Percentiles rank a stretch among this genome's conserved stretches.
Conservation (phyloP, 768 basidiomycete genomes). For the Lentinula lateritia region DNA sequence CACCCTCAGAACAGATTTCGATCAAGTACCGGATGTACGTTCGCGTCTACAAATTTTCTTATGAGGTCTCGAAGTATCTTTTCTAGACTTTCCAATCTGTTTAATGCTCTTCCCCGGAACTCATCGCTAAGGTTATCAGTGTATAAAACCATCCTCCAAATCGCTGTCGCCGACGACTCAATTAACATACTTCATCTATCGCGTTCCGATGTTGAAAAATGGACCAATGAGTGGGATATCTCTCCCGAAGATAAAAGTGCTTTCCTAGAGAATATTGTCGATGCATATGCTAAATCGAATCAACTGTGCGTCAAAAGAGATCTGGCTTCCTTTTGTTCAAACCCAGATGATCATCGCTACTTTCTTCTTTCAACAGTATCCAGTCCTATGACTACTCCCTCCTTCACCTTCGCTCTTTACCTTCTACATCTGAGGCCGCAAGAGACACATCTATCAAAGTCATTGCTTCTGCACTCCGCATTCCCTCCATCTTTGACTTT, state of each 20-base stretch:
- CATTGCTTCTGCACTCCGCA: constrained; percentile 59
- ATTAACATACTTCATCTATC: constrained; percentile 57
- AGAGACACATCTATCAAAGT: constrained; percentile 51
- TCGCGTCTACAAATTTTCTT: constrained; percentile 9
- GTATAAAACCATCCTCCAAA: constrained; percentile 54
- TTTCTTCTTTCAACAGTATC: constrained; percentile 30
- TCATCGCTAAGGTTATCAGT: constrained; percentile 62
- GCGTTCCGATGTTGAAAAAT: constrained; percentile 61
- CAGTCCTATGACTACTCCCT: constrained; percentile 62
- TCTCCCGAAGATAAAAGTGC: constrained; percentile 53
- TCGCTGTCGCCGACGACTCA: constrained; percentile 57
- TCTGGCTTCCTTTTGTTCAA: neutral
- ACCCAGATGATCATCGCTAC: neutral
- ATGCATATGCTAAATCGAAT: constrained; percentile 50
- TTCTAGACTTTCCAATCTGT: constrained; percentile 70
- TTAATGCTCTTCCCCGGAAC: constrained; percentile 66
- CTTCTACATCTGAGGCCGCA: constrained; percentile 45
- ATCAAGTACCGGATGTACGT: constrained; percentile 76
- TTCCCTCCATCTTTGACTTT: constrained; percentile 72
- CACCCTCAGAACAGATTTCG: constrained; percentile 44
- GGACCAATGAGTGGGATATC: constrained; percentile 74
- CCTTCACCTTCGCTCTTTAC: constrained; percentile 55
- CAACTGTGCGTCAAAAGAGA: constrained; percentile 43
- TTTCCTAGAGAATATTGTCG: constrained; percentile 61
- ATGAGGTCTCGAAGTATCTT: constrained; percentile 2